Conservation (phyloP, 2,329 filamentous ascomycete species). For the Leptosphaerulina australis region DNA sequence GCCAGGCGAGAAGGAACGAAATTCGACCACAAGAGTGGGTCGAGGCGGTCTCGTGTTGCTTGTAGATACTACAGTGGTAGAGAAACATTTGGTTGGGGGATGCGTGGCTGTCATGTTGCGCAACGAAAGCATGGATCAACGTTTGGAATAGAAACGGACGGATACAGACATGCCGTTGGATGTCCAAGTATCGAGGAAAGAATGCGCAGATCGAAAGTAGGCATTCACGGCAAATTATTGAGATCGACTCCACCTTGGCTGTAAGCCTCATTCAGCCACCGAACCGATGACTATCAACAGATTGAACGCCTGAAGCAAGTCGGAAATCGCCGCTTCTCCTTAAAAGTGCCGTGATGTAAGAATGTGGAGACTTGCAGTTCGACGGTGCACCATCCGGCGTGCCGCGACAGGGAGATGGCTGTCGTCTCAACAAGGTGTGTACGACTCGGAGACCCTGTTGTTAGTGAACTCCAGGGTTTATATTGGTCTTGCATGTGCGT, state of each 20-base stretch:
- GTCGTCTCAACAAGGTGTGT: conserved; percentile 9
- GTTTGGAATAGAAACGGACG: conserved; percentile 1
- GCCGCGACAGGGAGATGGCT: conserved; percentile 17
- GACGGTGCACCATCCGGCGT: conserved; percentile 5
- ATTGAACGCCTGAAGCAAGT: background rate
- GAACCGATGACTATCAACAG: background rate
- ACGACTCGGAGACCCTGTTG: conserved; percentile 9
- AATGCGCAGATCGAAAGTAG: background rate
- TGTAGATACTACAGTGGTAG: conserved; percentile 3
- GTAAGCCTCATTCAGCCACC: background rate
- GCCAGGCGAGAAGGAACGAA: conserved; percentile 7
- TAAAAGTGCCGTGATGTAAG: conserved; percentile 1
- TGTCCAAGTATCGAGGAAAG: background rate
- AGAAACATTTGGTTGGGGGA: conserved; percentile 5
- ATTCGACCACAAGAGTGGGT: conserved; percentile 8
- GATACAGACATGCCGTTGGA: background rate
- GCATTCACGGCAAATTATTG: background rate
- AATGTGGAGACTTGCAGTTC: background rate
- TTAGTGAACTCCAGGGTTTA: conserved; percentile 4
- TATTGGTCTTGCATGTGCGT: conserved; percentile 20
- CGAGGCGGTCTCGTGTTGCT: conserved; percentile 19
- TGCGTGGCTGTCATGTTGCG: conserved; percentile 29
- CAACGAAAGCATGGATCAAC: conserved; percentile 15
- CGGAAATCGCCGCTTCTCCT: conserved; percentile 6
- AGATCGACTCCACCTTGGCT: background rate